Evolutionary conservation across 1,139 yeast genomes (phyloP).

Genomic region (Diutina catenulata): DNA sequence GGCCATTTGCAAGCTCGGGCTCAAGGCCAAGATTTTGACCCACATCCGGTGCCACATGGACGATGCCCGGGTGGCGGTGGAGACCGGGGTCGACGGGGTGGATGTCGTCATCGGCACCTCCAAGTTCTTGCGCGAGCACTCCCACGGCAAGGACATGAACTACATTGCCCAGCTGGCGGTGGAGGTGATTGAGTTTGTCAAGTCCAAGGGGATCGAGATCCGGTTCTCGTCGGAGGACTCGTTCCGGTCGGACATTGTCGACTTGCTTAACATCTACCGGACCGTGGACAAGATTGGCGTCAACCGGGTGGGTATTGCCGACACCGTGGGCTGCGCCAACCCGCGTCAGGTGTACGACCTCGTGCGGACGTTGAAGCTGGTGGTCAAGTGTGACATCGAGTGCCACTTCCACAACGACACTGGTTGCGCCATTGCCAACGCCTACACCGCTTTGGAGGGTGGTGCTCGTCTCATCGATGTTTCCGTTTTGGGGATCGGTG

Average conservation of each 20-base stretch:
- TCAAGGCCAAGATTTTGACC: constrained; percentile 42
- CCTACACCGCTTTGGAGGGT: constrained; percentile 51
- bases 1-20: constrained; percentile 44
- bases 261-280: constrained; percentile 42
- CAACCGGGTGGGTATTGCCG: constrained; percentile 50
- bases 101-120: constrained; percentile 51
- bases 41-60: constrained; percentile 53
- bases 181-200: constrained; percentile 46
- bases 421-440: constrained; percentile 52
- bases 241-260: constrained; percentile 47
- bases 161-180: constrained; percentile 40
- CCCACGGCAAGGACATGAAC: constrained; percentile 46
- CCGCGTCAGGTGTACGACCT: constrained; percentile 51
- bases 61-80: constrained; percentile 46
- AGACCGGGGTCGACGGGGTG: constrained; percentile 51
- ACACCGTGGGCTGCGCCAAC: constrained; percentile 51
- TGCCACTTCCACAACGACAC: constrained; percentile 54
- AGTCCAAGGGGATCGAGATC: constrained; percentile 45
- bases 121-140: constrained; percentile 38
- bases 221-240: constrained; percentile 48
- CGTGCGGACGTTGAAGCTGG: constrained; percentile 45
- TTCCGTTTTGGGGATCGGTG: constrained; percentile 49
- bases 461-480: constrained; percentile 49
- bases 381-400: constrained; percentile 45
- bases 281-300: constrained; percentile 50